These are phyloP conservation scores for Aureobasidium sp. DNA, from an alignment of 2,329 filamentous ascomycete species.

Conservation along the genomic window DNA sequence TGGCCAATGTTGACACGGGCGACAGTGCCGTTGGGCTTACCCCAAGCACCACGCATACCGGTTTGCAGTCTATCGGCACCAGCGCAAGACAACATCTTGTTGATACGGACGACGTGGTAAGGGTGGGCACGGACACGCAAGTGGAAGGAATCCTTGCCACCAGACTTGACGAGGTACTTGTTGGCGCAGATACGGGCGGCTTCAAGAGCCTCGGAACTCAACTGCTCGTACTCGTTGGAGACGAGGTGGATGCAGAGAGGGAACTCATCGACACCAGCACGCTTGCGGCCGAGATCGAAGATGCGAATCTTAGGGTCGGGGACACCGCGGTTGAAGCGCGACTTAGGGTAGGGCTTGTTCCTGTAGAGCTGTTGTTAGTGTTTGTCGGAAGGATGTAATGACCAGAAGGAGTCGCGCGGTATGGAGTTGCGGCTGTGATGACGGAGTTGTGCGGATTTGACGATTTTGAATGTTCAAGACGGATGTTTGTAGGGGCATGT, in stretches of 20 bases:
- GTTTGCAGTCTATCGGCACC: slow-evolving; percentile 99
- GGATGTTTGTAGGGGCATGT: background rate
- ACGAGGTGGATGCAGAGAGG: slow-evolving; percentile 98
- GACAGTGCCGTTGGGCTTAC: slow-evolving; percentile 97
- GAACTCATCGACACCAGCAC: slow-evolving; percentile 98
- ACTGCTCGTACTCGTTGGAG: slow-evolving; percentile 99
- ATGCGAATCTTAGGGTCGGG: slow-evolving; percentile 47
- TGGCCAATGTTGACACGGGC: slow-evolving; percentile 99
- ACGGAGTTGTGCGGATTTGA: background rate
- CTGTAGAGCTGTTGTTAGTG: slow-evolving; percentile 8
- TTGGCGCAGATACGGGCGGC: slow-evolving; percentile 99
- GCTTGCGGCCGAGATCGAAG: slow-evolving; percentile 69
- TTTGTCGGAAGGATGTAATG: background rate
- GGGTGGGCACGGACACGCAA: slow-evolving; percentile 80
- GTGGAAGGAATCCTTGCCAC: slow-evolving; percentile 67
- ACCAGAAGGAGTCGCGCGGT: background rate
- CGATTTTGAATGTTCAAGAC: background rate
- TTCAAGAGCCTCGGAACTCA: slow-evolving; percentile 98
- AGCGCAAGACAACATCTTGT: slow-evolving; percentile 99
- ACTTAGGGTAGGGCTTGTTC: slow-evolving; percentile 85
- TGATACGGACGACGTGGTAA: slow-evolving; percentile 99
- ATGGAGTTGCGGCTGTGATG: background rate
- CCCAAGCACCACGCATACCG: slow-evolving; percentile 99
- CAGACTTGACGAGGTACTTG: slow-evolving; percentile 74
- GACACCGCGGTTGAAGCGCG: slow-evolving; percentile 99